A percentile compares a stretch with the other conserved stretches of the same genome.
These are phyloP conservation scores for Crithidia sp. DNA, from an alignment of 208 protist genomes.

Conservation along the genomic window DNA sequence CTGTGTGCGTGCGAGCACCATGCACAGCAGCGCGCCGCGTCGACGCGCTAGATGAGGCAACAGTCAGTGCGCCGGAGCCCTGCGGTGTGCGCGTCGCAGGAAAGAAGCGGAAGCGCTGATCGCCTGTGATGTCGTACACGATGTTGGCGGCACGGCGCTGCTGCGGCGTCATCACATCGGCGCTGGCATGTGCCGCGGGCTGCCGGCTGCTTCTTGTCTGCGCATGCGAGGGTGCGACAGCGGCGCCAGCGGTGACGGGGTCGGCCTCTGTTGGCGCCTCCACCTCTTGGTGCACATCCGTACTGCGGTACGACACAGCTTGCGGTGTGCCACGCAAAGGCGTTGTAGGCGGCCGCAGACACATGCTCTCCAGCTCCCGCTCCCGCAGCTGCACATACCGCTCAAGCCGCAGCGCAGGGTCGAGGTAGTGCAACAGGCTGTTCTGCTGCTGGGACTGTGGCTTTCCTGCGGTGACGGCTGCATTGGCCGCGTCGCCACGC, in stretches of 20 bases:
- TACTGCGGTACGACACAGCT: no score
- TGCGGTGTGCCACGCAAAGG: not conserved
- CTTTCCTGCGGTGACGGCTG: not conserved
- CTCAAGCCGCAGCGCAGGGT: constrained; percentile 56
- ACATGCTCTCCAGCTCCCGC: constrained; percentile 46
- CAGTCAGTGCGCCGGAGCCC: constrained; percentile 11
- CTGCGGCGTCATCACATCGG: constrained; percentile 15
- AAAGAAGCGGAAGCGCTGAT: constrained; percentile 70
- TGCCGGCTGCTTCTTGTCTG: constrained; percentile 6
- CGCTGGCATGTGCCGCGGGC: constrained; percentile 17
- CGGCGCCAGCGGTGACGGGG: no score
- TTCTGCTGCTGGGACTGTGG: not conserved
- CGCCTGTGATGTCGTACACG: constrained; percentile 77
- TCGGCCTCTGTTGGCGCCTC: no score
- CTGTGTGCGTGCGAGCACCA: not conserved
- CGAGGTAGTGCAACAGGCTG: constrained; percentile 36
- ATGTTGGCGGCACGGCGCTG: constrained; percentile 70
- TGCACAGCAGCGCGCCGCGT: not conserved
- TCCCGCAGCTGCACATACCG: constrained; percentile 67
- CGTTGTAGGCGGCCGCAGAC: constrained; percentile 14
- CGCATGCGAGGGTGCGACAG: no score
- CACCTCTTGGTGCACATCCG: no score
- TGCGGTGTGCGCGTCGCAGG: constrained; percentile 22
- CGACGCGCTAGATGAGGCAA: not conserved
- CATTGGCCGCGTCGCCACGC: no score